These are phyloP conservation scores for Alternaria ventricosa DNA, from an alignment of 2,329 filamentous ascomycete genomes.

Conservation along the genomic window DNA sequence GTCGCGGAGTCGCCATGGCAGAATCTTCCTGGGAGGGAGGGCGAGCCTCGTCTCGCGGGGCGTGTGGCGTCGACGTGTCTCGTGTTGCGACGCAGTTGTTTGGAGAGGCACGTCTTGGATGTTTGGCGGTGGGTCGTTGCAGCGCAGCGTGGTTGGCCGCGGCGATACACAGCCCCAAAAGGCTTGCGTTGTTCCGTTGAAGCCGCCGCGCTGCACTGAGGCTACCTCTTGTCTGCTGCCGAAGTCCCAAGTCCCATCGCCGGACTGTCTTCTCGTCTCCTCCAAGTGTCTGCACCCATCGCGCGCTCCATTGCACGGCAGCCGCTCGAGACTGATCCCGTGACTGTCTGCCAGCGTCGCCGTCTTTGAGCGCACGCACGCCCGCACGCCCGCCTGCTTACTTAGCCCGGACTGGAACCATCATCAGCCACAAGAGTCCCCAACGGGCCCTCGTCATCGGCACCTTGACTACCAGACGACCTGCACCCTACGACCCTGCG, in stretches of 20 bases:
- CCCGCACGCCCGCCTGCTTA: not conserved
- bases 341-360: not conserved
- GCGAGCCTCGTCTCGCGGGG: not conserved
- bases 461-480: constrained; percentile 9
- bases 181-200: constrained; percentile 10
- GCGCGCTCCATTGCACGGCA: not conserved
- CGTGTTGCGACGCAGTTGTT: constrained; percentile 3
- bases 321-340: not conserved
- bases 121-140: constrained; percentile 11
- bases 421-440: constrained; percentile 13
- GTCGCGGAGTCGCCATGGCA: not conserved
- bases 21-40: not conserved
- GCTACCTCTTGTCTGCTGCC: not conserved
- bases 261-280: not conserved
- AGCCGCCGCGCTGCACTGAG: constrained; percentile 1
- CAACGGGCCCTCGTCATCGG: constrained; percentile 12
- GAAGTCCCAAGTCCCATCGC: not conserved
- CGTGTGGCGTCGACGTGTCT: constrained; percentile 10
- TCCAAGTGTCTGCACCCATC: not conserved
- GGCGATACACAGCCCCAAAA: constrained; percentile 11
- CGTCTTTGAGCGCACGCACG: not conserved
- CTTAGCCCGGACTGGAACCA: constrained; percentile 5
- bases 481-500: constrained; percentile 3
- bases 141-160: constrained; percentile 8
- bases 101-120: constrained; percentile 2